Conservation (phyloP, 1,139 yeast species). For the Saccharomycopsis phalli region DNA sequence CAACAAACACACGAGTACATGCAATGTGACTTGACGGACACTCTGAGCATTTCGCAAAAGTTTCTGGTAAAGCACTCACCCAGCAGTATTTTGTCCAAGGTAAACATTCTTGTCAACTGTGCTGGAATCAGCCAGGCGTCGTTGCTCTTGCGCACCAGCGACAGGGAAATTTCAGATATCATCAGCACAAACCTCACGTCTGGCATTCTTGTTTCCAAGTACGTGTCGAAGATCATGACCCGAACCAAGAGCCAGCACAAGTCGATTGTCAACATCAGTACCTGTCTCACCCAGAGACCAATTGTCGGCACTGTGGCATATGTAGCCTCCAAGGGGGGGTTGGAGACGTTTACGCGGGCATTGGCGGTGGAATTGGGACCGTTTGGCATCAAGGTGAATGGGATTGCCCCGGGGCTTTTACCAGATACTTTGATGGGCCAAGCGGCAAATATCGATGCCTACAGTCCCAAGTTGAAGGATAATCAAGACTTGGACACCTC, state of each 20-base stretch:
- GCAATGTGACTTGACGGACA: conserved; percentile 40
- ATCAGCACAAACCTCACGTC: conserved; percentile 56
- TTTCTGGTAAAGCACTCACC: conserved; percentile 5
- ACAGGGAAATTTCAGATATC: conserved; percentile 38
- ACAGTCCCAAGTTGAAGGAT: conserved; percentile 23
- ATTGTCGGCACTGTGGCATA: conserved; percentile 66
- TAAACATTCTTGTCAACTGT: conserved; percentile 57
- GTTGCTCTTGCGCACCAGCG: conserved; percentile 40
- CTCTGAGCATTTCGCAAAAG: conserved; percentile 25
- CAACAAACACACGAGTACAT: conserved; percentile 42
- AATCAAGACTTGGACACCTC: conserved; percentile 30
- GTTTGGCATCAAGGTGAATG: conserved; percentile 46
- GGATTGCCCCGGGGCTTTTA: conserved; percentile 67
- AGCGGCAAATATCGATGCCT: conserved; percentile 23
- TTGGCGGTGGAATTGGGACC: conserved; percentile 54
- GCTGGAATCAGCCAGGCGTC: conserved; percentile 72
- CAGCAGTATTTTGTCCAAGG: conserved; percentile 21
- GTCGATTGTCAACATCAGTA: conserved; percentile 57
- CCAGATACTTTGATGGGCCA: conserved; percentile 62
- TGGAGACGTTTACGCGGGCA: conserved; percentile 55
- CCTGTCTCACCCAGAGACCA: conserved; percentile 48
- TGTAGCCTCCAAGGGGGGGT: conserved; percentile 74
- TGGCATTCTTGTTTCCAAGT: conserved; percentile 52
- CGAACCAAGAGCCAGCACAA: conserved; percentile 23
- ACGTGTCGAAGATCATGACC: conserved; percentile 42